Evolutionary conservation across 2,329 filamentous ascomycete genomes (phyloP), one percentile per base, ranked within the genome.

Genomic region (Trichoderma sp.): DNA sequence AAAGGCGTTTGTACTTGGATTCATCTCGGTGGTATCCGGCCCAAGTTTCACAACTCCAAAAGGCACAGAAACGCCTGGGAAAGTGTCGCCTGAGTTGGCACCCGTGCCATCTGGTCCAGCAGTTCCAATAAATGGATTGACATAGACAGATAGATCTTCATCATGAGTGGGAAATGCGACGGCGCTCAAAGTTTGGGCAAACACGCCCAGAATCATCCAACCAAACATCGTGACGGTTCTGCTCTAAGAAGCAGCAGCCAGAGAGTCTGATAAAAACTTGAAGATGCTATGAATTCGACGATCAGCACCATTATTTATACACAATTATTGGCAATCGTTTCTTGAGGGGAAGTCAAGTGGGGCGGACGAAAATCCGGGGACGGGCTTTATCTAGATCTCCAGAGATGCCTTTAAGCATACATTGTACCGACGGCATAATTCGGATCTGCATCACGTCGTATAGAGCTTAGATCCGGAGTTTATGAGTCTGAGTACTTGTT

Each of bases 121-220:
- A 14, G 82, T 81, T 1, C 84, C 84, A 56, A 85, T 83, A 66
- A 86, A 83, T 0, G 80, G 82, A 69, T 85, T 83, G 8, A 86
- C 83, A 43, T 73, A 68, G 5, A n/a, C n/a, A 13, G 66, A 56
- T 39, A 51, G 37, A 16, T 68, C 66, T 21, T 54, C 34, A 34
- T 18, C 21, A 30, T 39, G 46, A 13, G 59, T 18, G 30, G 46
- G 56, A 37, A 26, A 26, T 24, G 66, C 66, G 30, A 10, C 24
- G 43, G 32, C 66, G 2, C 52, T 26, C 34, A 49, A 30, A 34
- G n/a, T 28, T 2, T 54, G 8, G 37, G 37, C 37, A 34, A 66
- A 55, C 1, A 58, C 49, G 37, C 63, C 26, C 4, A 58, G 49
- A 8, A 34, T 11, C 34, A 49, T n/a, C 63, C 28, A 34, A n/a